Base-by-base conservation (phyloP, 257 asterid species). In the Leptodermis oblonga region DNA sequence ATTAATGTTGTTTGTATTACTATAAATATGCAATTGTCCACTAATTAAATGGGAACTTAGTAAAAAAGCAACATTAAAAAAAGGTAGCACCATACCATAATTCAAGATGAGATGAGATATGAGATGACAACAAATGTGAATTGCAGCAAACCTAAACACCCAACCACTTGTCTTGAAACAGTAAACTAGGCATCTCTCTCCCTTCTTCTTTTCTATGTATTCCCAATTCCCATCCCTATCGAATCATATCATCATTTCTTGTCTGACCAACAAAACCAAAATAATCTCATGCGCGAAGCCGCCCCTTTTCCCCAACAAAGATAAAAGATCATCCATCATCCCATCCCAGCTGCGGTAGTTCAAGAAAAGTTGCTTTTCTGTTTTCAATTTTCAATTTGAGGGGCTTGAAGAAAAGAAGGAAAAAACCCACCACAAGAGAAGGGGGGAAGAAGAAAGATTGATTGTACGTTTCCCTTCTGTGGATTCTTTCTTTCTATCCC, bases 221-320 rank as follows among this genome's bases (percentile, higher is more conserved):
- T n/a, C n/a, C 52, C 52, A 59, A 59, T 13, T 65, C 48, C 6
- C 39, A 34, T 41, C 4, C 74, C 43, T n/a, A 60, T 79, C 70
- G 33, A 31, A 70, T 23, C 63, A n/a, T n/a, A 46, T 73, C 76
- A 79, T 75, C 76, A 79, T 79, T 69, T 71, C 71, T 61, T 76
- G 67, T 73, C 76, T 46, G 81, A 73, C 72, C 71, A 78, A 78
- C 69, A 56, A 64, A 67, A 42, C 65, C 66, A 71, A 75, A 73
- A 58, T 70, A n/a, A n/a, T n/a, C 68, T 73, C 76, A n/a, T 69
- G 68, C 78, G 75, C 77, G 75, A 59, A 79, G 64, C 80, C 76
- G 74, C 74, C 79, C 67, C 80, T 56, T 18, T 62, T 42, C 65
- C 34, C 54, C 25, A 60, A 56, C 41, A 52, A 58, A 36, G 34